phyloP scores from a whole-genome alignment of 148 eudicot species.

The Amaranthus hypochondriacus region DNA sequence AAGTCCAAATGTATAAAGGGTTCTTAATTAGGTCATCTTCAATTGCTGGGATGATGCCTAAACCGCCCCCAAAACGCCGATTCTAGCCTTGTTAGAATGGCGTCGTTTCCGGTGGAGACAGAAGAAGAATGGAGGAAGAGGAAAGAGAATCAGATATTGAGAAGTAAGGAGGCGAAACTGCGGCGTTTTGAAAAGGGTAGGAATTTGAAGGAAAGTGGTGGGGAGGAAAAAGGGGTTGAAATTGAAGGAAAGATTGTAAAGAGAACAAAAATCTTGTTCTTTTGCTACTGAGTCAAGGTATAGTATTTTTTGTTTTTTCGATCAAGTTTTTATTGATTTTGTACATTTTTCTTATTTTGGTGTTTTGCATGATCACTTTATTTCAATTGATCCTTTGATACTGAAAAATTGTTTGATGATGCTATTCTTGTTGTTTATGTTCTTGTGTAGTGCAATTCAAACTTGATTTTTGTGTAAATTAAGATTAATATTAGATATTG shows the following conservation, averaged over 20 bases:
- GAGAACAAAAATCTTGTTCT: constrained; percentile 44
- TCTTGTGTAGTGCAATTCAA: not conserved
- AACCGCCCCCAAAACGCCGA: constrained; percentile 20
- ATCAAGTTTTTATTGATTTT: not conserved
- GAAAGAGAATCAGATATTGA: constrained; percentile 76
- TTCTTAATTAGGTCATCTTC: constrained; percentile 67
- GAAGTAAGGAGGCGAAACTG: constrained; percentile 88
- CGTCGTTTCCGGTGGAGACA: constrained; percentile 74
- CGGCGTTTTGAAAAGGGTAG: constrained; percentile 80
- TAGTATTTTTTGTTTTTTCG: too few species aligned
- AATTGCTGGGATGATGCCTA: constrained; percentile 50
- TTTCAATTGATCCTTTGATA: not conserved
- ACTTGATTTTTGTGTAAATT: not conserved
- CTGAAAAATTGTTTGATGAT: not conserved
- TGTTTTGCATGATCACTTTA: too few species aligned
- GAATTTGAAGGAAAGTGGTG: constrained; percentile 31
- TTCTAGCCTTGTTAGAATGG: constrained; percentile 45
- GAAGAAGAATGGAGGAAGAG: constrained; percentile 92
- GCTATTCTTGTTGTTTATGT: not conserved
- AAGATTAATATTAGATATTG: not conserved
- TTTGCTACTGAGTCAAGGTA: constrained; percentile 86
- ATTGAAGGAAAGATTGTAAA: constrained; percentile 49
- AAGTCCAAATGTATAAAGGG: constrained; percentile 35
- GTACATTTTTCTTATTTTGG: not conserved
- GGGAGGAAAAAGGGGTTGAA: constrained; percentile 25